Evolutionary conservation across 768 basidiomycete species (phyloP).

Genomic region (Favolaschia claudopus): DNA sequence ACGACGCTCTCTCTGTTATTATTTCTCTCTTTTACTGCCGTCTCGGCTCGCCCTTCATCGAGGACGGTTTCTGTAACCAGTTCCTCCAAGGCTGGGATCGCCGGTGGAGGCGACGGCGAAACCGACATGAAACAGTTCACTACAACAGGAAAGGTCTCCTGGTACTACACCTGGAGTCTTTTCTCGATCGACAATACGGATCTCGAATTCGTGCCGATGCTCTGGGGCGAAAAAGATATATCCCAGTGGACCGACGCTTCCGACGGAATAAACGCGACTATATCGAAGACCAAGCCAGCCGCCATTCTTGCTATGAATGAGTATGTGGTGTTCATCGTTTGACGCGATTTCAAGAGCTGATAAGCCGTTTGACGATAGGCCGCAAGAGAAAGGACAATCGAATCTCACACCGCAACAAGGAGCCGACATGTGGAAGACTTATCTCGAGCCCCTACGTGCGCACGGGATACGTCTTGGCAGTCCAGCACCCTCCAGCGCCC

Average conservation of each 20-base stretch:
- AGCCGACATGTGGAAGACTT: constrained; percentile 57
- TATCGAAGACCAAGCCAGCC: constrained; percentile 45
- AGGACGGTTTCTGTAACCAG: constrained; percentile 34
- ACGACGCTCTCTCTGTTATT: constrained; percentile 17
- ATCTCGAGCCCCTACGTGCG: constrained; percentile 57
- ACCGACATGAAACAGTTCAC: constrained; percentile 53
- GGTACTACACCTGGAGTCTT: constrained; percentile 64
- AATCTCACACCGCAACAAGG: constrained; percentile 57
- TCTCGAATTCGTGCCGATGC: constrained; percentile 65
- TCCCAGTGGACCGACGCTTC: constrained; percentile 44
- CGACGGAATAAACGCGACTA: constrained; percentile 46
- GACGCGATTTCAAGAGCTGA: not conserved
- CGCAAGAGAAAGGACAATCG: constrained; percentile 53
- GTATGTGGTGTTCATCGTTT: constrained; percentile 33
- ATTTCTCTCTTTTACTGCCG: not conserved
- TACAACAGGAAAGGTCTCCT: constrained; percentile 55
- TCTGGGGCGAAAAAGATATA: constrained; percentile 55
- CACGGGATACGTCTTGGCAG: constrained; percentile 58
- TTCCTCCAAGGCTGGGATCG: constrained; percentile 57
- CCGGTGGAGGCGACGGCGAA: constrained; percentile 53
- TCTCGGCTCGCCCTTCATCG: constrained; percentile 15
- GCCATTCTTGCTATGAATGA: constrained; percentile 64
- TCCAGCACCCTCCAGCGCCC: constrained; percentile 60
- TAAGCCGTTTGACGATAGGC: constrained; percentile 13
- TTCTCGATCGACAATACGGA: constrained; percentile 37